Percentiles rank a stretch among this genome's conserved stretches.
Conservation (phyloP, 2,329 filamentous ascomycete genomes). For the Ceratocystis diversiconidia region DNA sequence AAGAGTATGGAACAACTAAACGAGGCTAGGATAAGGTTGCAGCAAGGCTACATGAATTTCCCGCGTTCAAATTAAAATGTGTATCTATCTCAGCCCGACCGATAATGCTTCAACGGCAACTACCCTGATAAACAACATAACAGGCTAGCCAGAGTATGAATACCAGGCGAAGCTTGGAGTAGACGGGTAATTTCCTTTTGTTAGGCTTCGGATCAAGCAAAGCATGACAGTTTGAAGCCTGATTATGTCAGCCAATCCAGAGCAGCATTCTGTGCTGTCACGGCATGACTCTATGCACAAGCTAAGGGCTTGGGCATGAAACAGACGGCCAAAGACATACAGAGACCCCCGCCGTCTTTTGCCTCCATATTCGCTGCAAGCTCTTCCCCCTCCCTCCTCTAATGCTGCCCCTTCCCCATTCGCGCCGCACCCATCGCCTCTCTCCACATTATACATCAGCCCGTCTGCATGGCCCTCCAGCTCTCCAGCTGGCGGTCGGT, state of each 20-base stretch:
- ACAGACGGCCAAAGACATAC: neutral
- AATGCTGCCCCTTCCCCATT: neutral
- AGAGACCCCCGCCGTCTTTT: neutral
- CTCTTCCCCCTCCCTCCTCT: neutral
- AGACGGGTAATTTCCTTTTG: neutral
- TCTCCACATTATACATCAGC: neutral
- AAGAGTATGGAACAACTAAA: neutral
- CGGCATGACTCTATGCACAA: neutral
- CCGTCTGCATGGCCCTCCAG: neutral
- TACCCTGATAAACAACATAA: neutral
- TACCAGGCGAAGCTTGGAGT: neutral
- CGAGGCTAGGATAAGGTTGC: neutral
- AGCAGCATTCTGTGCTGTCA: neutral
- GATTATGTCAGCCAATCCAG: constrained; percentile 1
- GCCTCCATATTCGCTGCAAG: too few relatives aligned
- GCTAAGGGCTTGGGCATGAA: neutral
- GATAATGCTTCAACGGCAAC: neutral
- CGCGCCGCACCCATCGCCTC: neutral
- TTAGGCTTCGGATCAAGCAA: neutral
- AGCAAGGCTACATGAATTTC: neutral
- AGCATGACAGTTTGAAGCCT: neutral
- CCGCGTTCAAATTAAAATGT: neutral
- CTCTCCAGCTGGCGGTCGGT: neutral
- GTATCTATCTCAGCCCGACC: neutral
- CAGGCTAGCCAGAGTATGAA: neutral